Percentiles rank a stretch among this genome's conserved stretches.
Conservation (phyloP, 768 basidiomycete species). For the Astraeus odoratus region DNA sequence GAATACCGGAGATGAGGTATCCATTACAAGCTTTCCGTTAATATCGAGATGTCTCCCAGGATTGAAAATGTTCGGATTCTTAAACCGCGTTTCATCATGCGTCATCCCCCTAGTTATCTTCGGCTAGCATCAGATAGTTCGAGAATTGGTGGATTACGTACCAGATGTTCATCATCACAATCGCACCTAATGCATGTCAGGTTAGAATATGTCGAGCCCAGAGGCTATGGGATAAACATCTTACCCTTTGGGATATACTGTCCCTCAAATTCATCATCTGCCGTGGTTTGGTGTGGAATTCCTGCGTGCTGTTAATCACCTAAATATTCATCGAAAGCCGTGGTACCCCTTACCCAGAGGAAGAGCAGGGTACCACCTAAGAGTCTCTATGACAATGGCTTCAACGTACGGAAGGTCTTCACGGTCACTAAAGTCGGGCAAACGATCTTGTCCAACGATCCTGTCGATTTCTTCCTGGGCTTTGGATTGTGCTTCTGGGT, state of each 20-base stretch:
- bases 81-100: conserved; percentile 45
- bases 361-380: conserved; percentile 3
- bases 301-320: conserved; percentile 4
- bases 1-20: conserved; percentile 5
- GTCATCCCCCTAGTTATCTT: conserved; percentile 33
- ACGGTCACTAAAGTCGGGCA: conserved; percentile 10
- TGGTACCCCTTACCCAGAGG: conserved; percentile 1
- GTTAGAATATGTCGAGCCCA: neutral
- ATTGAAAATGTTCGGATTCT: conserved; percentile 44
- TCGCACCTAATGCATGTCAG: conserved; percentile 9
- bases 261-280: conserved; percentile 21
- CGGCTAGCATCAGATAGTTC: neutral
- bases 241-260: conserved; percentile 26
- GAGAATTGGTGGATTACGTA: conserved; percentile 5
- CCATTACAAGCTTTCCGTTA: conserved; percentile 10
- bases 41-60: conserved; percentile 47
- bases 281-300: conserved; percentile 15
- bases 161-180: conserved; percentile 19
- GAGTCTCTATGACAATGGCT: conserved; percentile 9
- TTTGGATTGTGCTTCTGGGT: conserved; percentile 9
- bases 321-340: neutral
- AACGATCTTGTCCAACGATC: conserved; percentile 9
- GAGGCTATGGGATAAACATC: neutral
- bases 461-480: conserved; percentile 16
- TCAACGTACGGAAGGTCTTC: conserved; percentile 10